Conservation (phyloP, 192 early-diverging fungal genomes). For the Coemansia furcata region DNA sequence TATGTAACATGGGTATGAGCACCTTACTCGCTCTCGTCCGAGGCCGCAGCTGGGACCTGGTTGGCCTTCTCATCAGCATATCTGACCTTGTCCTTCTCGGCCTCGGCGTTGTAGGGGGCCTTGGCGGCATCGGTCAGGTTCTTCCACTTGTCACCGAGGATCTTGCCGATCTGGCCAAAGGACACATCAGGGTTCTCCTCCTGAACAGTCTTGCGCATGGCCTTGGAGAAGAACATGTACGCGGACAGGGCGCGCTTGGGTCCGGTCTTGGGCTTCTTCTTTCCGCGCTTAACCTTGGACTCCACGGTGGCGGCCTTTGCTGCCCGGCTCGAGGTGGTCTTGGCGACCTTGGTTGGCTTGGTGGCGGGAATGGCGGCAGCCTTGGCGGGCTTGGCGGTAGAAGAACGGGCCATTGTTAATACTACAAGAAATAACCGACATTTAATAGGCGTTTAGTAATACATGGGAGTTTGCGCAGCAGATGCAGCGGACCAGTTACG, state of each 20-base stretch:
- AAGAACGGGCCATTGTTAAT: constrained; percentile 34
- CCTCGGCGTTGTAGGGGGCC: constrained; percentile 53
- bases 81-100: constrained; percentile 52
- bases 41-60: constrained; percentile 8
- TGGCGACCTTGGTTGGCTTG: constrained; percentile 13
- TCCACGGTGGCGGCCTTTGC: constrained; percentile 9
- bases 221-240: constrained; percentile 90
- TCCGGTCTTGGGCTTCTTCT: constrained; percentile 85
- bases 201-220: constrained; percentile 72
- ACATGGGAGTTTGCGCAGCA: constrained; percentile 2
- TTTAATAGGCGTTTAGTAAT: background rate
- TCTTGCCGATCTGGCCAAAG: constrained; percentile 69
- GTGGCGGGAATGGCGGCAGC: constrained; percentile 12
- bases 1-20: background rate
- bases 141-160: constrained; percentile 74
- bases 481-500: background rate
- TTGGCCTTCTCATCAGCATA: constrained; percentile 46
- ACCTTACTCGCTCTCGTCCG: constrained; percentile 18
- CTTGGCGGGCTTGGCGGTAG: constrained; percentile 18
- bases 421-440: background rate
- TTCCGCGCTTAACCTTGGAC: constrained; percentile 54
- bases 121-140: constrained; percentile 54
- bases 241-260: constrained; percentile 92
- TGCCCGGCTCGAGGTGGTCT: background rate
- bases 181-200: constrained; percentile 74